Conservation (phyloP, 2,329 filamentous ascomycete genomes). For the Periconia sp. region DNA sequence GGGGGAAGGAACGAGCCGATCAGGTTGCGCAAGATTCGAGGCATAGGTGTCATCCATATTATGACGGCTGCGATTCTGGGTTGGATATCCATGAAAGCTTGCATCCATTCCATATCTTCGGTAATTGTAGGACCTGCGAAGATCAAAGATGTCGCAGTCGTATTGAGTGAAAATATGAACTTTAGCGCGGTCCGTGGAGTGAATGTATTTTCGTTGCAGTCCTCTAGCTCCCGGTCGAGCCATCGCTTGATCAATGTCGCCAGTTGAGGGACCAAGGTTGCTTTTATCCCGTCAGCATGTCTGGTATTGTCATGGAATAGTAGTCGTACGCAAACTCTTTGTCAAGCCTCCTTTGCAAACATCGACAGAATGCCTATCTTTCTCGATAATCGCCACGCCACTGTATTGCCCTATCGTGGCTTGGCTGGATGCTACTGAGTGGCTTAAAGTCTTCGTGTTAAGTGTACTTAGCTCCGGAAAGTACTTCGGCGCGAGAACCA, state of each 20-base stretch:
- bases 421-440: conserved; percentile 7
- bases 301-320: neutral
- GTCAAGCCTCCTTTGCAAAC: conserved; percentile 7
- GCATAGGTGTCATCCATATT: conserved; percentile 3
- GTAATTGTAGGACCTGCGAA: conserved; percentile 9
- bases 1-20: conserved; percentile 6
- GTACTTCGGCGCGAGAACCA: conserved; percentile 10
- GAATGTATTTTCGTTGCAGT: too few species aligned
- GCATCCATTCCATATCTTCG: conserved; percentile 2
- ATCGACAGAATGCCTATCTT: conserved; percentile 12
- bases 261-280: conserved; percentile 3
- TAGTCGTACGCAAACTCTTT: conserved; percentile 9
- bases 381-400: conserved; percentile 14
- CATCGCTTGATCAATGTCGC: too few species aligned
- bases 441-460: conserved; percentile 5
- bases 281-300: conserved; percentile 1
- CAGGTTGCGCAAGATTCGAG: neutral
- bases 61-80: conserved; percentile 2
- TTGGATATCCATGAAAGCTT: neutral
- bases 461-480: conserved; percentile 12
- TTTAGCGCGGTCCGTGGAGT: conserved; percentile 1
- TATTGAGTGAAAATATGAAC: neutral
- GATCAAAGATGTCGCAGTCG: conserved; percentile 2
- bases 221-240: too few species aligned
- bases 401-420: conserved; percentile 10